phyloP scores from a whole-genome alignment of 1,284 basidiomycete genomes.

The Ceratobasidium papillatum region DNA sequence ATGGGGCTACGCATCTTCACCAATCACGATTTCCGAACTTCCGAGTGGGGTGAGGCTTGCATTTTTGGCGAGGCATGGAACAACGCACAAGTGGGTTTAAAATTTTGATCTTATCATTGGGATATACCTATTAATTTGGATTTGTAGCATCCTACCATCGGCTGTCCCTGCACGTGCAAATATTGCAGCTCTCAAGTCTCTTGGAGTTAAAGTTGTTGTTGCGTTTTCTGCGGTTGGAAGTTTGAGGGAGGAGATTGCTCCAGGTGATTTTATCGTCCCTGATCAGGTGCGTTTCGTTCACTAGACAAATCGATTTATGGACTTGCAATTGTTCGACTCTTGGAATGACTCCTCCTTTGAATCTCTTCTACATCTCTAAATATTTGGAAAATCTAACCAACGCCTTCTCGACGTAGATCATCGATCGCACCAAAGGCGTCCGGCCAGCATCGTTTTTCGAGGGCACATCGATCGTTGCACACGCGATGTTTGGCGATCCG shows the following conservation, averaged over 20 bases:
- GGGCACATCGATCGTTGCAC: conserved; percentile 82
- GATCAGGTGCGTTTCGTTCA: conserved; percentile 59
- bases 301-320: not conserved
- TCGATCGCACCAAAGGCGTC: conserved; percentile 95
- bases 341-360: not conserved
- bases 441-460: conserved; percentile 90
- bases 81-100: conserved; percentile 68
- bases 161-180: conserved; percentile 88
- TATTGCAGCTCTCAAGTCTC: conserved; percentile 92
- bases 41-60: conserved; percentile 83
- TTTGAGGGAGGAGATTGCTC: conserved; percentile 93
- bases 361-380: not conserved
- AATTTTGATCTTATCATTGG: not conserved
- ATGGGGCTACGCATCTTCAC: conserved; percentile 93
- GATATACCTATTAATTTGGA: not conserved
- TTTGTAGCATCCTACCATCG: conserved; percentile 64
- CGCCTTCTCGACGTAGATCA: conserved; percentile 60
- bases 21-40: conserved; percentile 86
- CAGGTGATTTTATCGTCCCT: conserved; percentile 89
- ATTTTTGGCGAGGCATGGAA: conserved; percentile 92
- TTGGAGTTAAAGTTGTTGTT: conserved; percentile 89
- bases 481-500: conserved; percentile 94
- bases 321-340: not conserved
- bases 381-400: not conserved
- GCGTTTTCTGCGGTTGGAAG: conserved; percentile 97